Percentiles rank a stretch among this genome's conserved stretches.
phyloP scores from a whole-genome alignment of 2,329 filamentous ascomycete genomes.

The Aspergillus japonicus region DNA sequence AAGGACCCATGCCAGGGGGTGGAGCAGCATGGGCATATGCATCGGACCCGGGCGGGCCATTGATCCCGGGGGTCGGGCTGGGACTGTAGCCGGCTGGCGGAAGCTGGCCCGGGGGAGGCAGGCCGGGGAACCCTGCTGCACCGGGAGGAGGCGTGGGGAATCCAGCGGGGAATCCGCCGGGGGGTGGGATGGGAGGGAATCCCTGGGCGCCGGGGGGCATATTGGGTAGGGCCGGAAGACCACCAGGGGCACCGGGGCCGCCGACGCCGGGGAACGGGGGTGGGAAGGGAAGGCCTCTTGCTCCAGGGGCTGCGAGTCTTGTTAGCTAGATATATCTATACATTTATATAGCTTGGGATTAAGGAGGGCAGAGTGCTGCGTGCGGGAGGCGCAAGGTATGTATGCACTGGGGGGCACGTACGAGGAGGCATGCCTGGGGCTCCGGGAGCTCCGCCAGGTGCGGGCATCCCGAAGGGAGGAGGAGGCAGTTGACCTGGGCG shows the following conservation, averaged over 20 bases:
- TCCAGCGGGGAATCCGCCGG: slow-evolving; percentile 34
- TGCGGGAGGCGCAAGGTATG: no score
- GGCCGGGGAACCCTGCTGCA: slow-evolving; percentile 33
- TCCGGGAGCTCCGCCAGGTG: slow-evolving; percentile 40
- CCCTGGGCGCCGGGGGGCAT: slow-evolving; percentile 32
- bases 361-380: no score
- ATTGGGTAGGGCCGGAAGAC: slow-evolving; percentile 38
- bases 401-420: slow-evolving; percentile 41
- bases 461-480: slow-evolving; percentile 58
- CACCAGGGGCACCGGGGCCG: slow-evolving; percentile 39
- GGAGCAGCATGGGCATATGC: slow-evolving; percentile 23
- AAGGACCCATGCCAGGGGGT: slow-evolving; percentile 27
- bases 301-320: slow-evolving; percentile 51
- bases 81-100: slow-evolving; percentile 21
- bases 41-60: slow-evolving; percentile 31
- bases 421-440: slow-evolving; percentile 51
- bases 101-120: slow-evolving; percentile 28
- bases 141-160: slow-evolving; percentile 47
- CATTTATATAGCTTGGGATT: no score
- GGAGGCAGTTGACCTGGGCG: slow-evolving; percentile 49
- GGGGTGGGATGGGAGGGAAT: slow-evolving; percentile 23
- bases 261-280: slow-evolving; percentile 41
- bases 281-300: slow-evolving; percentile 55
- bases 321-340: slow-evolving; percentile 5
- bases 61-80: slow-evolving; percentile 27